Base-by-base conservation (phyloP, 495 filamentous ascomycete species). In the Clohesyomyces aquaticus region DNA sequence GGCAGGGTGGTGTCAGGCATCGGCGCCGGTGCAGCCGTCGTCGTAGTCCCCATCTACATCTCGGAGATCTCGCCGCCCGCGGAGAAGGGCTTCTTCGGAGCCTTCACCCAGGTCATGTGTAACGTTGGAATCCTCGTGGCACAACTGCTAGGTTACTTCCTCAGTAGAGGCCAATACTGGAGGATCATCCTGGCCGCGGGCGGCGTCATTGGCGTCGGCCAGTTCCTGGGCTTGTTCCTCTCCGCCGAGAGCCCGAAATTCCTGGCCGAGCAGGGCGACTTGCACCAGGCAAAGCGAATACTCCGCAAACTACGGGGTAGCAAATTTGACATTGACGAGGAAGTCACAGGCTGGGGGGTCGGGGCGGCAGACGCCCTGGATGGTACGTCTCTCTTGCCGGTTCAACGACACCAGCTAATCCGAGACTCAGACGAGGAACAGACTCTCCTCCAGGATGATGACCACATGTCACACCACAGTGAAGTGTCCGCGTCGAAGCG, bases 21-120 rank as follows among this genome's bases (percentile, higher is more conserved):
- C 1, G 94, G 89, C 4, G 89, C 92, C 8, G 94, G 95, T 6
- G 88, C 91, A 4, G 83, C 90, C 8, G 89, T 92, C 9, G 94
- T 98, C 22, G 88, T 96, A n/a, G 91, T 94, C 0, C 94, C 94
- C n/a, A 85, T 98, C 28, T 98, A 93, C 75, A 89, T 98, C 60
- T 91, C 90, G 18, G 95, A 98, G 74, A 81, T 96, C 18, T 88
- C 92, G 0, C 94, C 93, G 16, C 89, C 88, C 0, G 76, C 77
- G 3, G 82, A 88, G 51, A 87, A 88, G 43, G 95, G 95, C 1
- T 85, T 92, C 59, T 96, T 96, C 71, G 94, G 95, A 8, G 87
- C 88, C 16, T 87, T 95, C 68, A 98, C 94, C 2, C 94, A 98
- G 70, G 81, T 98, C 64, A 92, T 90, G 78, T 91, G 93, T 73